Conservation (phyloP, 148 eudicot genomes). For the Amaranthus hypochondriacus region DNA sequence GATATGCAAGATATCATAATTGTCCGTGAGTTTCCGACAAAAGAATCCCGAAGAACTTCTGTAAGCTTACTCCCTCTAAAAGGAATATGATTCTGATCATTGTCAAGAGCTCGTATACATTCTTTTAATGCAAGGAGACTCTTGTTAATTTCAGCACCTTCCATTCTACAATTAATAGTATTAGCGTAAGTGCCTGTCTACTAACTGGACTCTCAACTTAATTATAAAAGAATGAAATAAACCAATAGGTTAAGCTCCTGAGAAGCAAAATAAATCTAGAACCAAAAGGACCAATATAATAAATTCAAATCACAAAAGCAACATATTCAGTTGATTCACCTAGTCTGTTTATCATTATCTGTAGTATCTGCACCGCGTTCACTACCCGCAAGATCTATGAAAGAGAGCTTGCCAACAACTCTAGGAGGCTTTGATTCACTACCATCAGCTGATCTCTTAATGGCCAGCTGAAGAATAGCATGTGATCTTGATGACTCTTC, state of each 20-base stretch:
- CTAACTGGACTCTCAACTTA: neutral
- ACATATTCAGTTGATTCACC: conserved; percentile 29
- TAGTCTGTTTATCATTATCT: conserved; percentile 79
- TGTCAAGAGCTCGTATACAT: conserved; percentile 82
- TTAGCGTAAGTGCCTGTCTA: neutral
- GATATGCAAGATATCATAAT: conserved; percentile 86
- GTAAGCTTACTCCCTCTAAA: conserved; percentile 84
- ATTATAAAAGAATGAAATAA: neutral
- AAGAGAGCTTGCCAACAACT: conserved; percentile 65
- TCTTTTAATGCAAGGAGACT: conserved; percentile 81
- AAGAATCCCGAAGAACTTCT: conserved; percentile 76
- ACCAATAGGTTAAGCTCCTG: neutral
- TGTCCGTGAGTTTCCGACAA: conserved; percentile 73
- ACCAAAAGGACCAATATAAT: neutral
- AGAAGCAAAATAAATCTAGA: neutral
- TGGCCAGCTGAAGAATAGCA: conserved; percentile 74
- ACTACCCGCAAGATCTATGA: conserved; percentile 88
- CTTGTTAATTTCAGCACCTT: conserved; percentile 84
- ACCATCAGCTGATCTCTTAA: conserved; percentile 55
- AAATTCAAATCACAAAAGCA: neutral
- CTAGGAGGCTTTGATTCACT: conserved; percentile 59
- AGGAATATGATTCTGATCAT: conserved; percentile 76
- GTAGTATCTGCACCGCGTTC: conserved; percentile 93
- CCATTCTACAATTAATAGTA: conserved; percentile 49
- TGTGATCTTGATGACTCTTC: conserved; percentile 88